Evolutionary conservation across 345 rosid species (phyloP).

Genomic region (Euphorbia tirucalli): DNA sequence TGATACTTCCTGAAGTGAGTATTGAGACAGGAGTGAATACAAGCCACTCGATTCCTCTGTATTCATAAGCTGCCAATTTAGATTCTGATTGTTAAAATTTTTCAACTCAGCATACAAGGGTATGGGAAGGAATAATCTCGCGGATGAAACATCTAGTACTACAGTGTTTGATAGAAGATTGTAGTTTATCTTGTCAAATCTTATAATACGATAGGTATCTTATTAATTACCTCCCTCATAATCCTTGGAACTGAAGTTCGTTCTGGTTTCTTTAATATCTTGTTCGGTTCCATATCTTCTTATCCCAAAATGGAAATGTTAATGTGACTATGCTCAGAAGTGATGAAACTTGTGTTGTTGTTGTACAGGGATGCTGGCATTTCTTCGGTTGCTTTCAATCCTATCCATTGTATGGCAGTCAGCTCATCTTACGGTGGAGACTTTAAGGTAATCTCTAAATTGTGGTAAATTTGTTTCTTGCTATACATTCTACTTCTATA

Average conservation of each 20-base stretch:
- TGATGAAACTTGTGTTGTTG: neutral
- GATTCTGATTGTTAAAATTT: neutral
- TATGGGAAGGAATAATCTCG: neutral
- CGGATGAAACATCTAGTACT: neutral
- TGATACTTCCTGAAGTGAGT: neutral
- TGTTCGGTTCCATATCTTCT: neutral
- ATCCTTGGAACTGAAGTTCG: neutral
- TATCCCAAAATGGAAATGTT: neutral
- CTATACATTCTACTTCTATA: neutral
- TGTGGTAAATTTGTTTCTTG: conserved; percentile 5
- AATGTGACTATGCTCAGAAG: neutral
- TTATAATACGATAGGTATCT: neutral
- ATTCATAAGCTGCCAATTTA: too few species aligned
- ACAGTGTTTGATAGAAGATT: neutral
- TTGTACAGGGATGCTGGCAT: conserved; percentile 69
- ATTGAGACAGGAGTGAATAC: neutral
- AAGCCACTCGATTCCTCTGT: neutral
- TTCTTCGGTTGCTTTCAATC: conserved; percentile 79
- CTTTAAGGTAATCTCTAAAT: conserved; percentile 66
- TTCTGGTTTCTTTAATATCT: neutral
- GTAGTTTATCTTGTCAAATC: neutral
- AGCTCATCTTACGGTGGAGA: conserved; percentile 85
- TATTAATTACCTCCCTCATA: neutral
- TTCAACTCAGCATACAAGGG: neutral
- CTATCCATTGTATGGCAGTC: conserved; percentile 65